Conservation (phyloP, 257 asterid genomes). For the Penstemon barbatus region DNA sequence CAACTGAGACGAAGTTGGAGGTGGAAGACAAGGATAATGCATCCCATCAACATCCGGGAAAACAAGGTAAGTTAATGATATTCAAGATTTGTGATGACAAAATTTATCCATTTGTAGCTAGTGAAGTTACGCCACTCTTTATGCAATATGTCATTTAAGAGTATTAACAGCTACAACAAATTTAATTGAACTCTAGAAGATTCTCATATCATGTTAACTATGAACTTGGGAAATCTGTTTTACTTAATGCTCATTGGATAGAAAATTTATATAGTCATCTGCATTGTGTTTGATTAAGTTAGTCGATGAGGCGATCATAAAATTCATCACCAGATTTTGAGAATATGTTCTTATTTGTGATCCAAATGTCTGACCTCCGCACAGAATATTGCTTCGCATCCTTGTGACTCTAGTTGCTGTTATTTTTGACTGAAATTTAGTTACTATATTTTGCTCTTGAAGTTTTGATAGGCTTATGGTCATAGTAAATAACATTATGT, state of each 20-base stretch:
- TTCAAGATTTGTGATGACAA: background rate
- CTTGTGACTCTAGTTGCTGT: background rate
- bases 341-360: background rate
- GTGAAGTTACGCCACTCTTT: background rate
- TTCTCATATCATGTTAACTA: background rate
- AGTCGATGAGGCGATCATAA: background rate
- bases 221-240: background rate
- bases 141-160: background rate
- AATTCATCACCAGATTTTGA: conserved; percentile 3
- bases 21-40: conserved; percentile 43
- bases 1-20: conserved; percentile 37
- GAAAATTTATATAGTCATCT: conserved; percentile 1
- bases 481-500: background rate
- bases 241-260: background rate
- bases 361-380: conserved; percentile 7
- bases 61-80: conserved; percentile 42
- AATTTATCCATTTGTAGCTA: background rate
- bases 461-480: background rate
- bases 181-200: background rate
- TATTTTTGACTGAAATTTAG: background rate
- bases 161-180: background rate
- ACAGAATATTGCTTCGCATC: background rate
- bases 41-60: conserved; percentile 40
- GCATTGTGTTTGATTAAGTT: background rate
- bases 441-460: too few relatives aligned